Evolutionary conservation across 768 basidiomycete species (phyloP), one percentile per base, ranked within the genome.

Genomic region (Dentipellis fragilis): DNA sequence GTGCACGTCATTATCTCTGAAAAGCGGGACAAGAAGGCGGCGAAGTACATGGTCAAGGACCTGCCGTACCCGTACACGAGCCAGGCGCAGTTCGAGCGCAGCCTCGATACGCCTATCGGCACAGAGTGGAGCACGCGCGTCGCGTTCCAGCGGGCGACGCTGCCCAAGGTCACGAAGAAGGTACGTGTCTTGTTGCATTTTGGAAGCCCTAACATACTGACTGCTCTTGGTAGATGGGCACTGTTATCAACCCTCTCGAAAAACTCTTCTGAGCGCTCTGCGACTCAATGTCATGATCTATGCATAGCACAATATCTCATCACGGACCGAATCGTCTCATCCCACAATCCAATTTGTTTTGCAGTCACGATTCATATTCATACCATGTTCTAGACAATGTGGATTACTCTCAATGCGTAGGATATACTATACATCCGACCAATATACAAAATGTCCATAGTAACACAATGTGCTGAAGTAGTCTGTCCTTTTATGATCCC

Each of bases 1-100:
- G 78, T 84, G 10, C 86, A 96, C 66, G 81, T 98, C 65, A 96
- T 99, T 73, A 89, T 99, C 64, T 93, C 91, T 1, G 95, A 99
- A 71, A 91, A 87, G 70, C 84, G 85, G 57, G 95, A 98, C 73
- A 92, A 91, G 73, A 96, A 96, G 68, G 93, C 90, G 0, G 73
- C 82, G 14, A 89, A 92, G 71, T 97, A 94, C 68, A 76, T 84
- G 57, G 83, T 93, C 54, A 89, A 88, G 69, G 94, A 98, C 67
- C 70, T 99, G 47, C 96, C 96, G 2, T 88, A 87, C 70, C 96
- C 95, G 3, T 98, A 93, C 66, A 97, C 95, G 9, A 89, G 87
- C 69, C 84, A 84, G 56, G 90, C 87, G 3, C 96, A 97, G 73
- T 97, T 87, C 65, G 93, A 96, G 71, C 82, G 85, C 36, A 80